Evolutionary conservation across 208 protist genomes (phyloP).

Genomic region (Trypanosoma vivax): DNA sequence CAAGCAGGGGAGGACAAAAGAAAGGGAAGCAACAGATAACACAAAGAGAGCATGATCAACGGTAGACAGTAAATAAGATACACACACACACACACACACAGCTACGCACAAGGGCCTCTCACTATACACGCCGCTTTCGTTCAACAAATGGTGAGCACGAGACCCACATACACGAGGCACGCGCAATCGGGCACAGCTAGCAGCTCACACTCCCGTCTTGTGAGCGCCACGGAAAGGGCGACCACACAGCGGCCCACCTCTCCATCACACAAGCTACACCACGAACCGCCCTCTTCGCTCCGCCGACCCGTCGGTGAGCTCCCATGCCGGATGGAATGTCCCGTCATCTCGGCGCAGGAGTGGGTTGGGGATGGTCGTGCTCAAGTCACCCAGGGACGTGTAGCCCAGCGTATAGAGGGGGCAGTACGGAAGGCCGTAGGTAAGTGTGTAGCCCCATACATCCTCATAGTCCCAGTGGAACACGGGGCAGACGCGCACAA

Average conservation of each 20-base stretch:
- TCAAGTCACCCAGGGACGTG: slow-evolving; percentile 68
- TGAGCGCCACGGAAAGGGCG: no score
- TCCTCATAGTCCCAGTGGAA: slow-evolving; percentile 75
- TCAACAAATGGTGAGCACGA: no score
- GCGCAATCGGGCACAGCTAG: no score
- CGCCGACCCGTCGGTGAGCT: slow-evolving; percentile 19
- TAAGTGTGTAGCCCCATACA: slow-evolving; percentile 74
- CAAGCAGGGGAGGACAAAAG: slow-evolving; percentile 2
- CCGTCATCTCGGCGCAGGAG: slow-evolving; percentile 45
- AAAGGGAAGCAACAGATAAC: not conserved
- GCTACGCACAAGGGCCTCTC: no score
- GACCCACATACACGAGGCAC: no score
- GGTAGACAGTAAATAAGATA: not conserved
- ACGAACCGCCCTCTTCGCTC: slow-evolving; percentile 44
- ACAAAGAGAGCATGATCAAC: slow-evolving; percentile 4
- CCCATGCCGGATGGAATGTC: slow-evolving; percentile 68
- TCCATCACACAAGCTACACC: no score
- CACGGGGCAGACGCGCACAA: slow-evolving; percentile 79
- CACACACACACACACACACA: not conserved
- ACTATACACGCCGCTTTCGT: no score
- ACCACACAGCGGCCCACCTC: not conserved
- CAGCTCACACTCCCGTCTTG: no score
- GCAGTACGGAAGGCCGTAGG: slow-evolving; percentile 70
- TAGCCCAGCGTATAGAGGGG: slow-evolving; percentile 82
- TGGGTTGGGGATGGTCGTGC: slow-evolving; percentile 51